These are phyloP conservation scores for Biscogniauxia sp. DNA, from an alignment of 2,329 filamentous ascomycete genomes.

Conservation along the genomic window DNA sequence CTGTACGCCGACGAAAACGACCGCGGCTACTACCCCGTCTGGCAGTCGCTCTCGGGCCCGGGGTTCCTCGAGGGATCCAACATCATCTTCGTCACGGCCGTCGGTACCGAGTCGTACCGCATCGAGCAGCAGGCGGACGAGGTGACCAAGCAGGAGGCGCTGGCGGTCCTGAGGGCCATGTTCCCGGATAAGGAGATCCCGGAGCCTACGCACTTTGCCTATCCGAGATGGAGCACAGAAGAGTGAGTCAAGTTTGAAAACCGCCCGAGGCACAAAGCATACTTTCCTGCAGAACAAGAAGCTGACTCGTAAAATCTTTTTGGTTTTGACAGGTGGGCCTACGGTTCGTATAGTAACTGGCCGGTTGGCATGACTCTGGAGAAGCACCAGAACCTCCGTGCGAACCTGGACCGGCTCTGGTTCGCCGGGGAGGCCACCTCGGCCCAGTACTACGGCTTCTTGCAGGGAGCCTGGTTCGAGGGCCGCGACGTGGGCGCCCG, in stretches of 20 bases:
- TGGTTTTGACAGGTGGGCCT: conserved; percentile 36
- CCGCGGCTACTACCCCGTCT: conserved; percentile 53
- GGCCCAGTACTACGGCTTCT: conserved; percentile 62
- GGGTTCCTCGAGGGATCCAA: conserved; percentile 60
- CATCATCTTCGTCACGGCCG: conserved; percentile 65
- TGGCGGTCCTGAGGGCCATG: conserved; percentile 59
- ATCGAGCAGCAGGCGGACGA: conserved; percentile 59
- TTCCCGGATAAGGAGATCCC: conserved; percentile 56
- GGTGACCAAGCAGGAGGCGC: conserved; percentile 53
- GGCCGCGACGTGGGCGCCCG: conserved; percentile 48
- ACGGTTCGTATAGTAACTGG: conserved; percentile 68
- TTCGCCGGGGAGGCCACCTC: conserved; percentile 66
- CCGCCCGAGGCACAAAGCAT: no score
- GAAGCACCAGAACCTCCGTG: conserved; percentile 65
- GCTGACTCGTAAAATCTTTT: no score
- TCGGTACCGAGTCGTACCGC: conserved; percentile 53
- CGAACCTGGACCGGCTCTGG: conserved; percentile 60
- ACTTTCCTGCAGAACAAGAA: no score
- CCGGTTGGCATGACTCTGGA: conserved; percentile 61
- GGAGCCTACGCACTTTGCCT: conserved; percentile 58
- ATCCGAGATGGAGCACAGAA: conserved; percentile 55
- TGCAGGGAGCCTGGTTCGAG: conserved; percentile 62
- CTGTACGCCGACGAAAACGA: conserved; percentile 42
- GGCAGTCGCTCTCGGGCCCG: conserved; percentile 58
- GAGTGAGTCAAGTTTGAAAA: conserved; percentile 20